Conservation (phyloP, 495 filamentous ascomycete species). For the Poronia punctata region DNA sequence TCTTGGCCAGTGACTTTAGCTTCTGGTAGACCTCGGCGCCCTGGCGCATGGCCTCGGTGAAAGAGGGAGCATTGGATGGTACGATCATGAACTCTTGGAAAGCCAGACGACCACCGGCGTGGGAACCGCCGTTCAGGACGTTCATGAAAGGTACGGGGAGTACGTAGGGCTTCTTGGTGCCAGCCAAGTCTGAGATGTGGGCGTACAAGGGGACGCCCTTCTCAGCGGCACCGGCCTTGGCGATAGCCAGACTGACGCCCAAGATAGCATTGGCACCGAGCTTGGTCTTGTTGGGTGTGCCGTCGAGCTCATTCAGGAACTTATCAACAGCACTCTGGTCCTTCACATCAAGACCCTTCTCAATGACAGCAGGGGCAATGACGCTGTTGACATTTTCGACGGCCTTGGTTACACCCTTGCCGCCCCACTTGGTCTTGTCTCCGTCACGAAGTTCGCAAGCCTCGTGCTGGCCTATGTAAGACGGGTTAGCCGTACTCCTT, state of each 20-base stretch:
- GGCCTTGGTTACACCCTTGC: constrained; percentile 95
- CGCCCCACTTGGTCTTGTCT: constrained; percentile 93
- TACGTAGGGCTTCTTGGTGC: constrained; percentile 99
- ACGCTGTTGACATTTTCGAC: constrained; percentile 91
- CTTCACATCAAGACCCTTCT: constrained; percentile 91
- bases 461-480: constrained; percentile 78
- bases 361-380: constrained; percentile 88
- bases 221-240: constrained; percentile 97
- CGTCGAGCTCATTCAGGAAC: constrained; percentile 94
- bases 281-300: constrained; percentile 94
- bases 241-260: constrained; percentile 89
- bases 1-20: constrained; percentile 96
- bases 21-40: constrained; percentile 96
- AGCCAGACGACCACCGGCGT: constrained; percentile 95
- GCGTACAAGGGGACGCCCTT: constrained; percentile 96
- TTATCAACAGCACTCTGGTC: constrained; percentile 89
- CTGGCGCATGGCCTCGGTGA: constrained; percentile 93
- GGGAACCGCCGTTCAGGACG: constrained; percentile 97
- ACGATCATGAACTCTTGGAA: constrained; percentile 99
- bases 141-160: constrained; percentile 99
- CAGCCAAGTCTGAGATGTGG: constrained; percentile 96
- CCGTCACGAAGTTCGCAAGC: constrained; percentile 98
- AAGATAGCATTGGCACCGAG: constrained; percentile 98
- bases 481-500: constrained; percentile 12
- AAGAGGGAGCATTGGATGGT: constrained; percentile 72